Percentiles rank a stretch among this genome's conserved stretches.
Evolutionary conservation across 192 early-diverging fungal species (phyloP).

Genomic region (Funneliformis geosporum): DNA sequence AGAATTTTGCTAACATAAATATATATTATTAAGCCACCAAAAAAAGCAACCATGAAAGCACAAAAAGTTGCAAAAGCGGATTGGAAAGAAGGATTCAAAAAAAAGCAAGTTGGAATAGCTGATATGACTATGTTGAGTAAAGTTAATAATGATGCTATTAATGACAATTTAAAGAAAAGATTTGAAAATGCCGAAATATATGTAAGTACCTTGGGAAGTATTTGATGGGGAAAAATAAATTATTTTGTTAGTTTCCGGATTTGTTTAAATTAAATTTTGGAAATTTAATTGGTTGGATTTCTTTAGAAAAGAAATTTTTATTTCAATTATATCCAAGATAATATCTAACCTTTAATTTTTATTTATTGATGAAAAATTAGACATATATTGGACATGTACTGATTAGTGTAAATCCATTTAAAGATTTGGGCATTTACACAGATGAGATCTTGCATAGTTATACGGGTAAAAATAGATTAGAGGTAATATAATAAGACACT

Average conservation of each 20-base stretch:
- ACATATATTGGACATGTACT: constrained; percentile 95
- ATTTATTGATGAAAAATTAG: constrained; percentile 38
- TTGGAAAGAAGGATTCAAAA: constrained; percentile 74
- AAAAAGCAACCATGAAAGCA: neutral
- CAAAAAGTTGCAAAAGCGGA: constrained; percentile 53
- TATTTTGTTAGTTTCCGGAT: neutral
- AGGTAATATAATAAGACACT: constrained; percentile 48
- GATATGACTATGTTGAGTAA: constrained; percentile 94
- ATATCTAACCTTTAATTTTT: neutral
- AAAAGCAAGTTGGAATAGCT: constrained; percentile 77
- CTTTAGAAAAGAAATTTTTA: too few species aligned
- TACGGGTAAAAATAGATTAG: constrained; percentile 81
- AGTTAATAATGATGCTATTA: constrained; percentile 94
- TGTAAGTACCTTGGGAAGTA: constrained; percentile 52
- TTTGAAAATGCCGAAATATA: constrained; percentile 87
- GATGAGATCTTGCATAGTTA: constrained; percentile 85
- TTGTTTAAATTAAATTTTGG: neutral
- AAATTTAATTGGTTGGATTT: neutral
- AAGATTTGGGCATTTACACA: constrained; percentile 93
- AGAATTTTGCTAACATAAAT: neutral
- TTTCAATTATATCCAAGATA: too few species aligned
- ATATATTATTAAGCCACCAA: neutral
- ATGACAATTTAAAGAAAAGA: constrained; percentile 90
- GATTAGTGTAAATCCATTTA: constrained; percentile 95
- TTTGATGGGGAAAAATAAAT: too few species aligned